Base-by-base conservation (phyloP, 78 protist genomes). In the Protostelium mycophagum region DNA sequence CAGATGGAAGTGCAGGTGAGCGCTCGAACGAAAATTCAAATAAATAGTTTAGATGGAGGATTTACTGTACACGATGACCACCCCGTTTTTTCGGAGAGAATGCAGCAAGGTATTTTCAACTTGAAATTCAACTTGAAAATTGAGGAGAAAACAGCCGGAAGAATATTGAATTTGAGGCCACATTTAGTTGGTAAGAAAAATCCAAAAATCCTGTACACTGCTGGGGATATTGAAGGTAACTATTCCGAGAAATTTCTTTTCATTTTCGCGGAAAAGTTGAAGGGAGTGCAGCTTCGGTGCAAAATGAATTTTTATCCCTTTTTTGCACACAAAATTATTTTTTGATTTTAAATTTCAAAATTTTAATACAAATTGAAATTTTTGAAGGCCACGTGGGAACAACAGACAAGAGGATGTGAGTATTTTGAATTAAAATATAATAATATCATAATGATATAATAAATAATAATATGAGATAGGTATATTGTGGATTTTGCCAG, bases 141-240 rank as follows among this genome's bases (percentile, higher is more conserved):
- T 51, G 73, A 51, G 31, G 73, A 25, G 16, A 87, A 90, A 34
- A 38, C 83, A 38, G 88, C 92, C 0, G 95, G 93, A 0, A 38
- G 37, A 28, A 84, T 83, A n/a, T 36, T 93, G 5, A 90, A 90
- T 63, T 29, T 93, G 10, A 90, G 87, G 51, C 93, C 91, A 34
- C 95, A 93, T 85, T 23, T 90, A 34, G 94, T 93, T n/a, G 92
- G 95, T 29, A 51, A 90, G 35, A 90, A 89, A 36, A 63, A 38
- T 0, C 93, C 83, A 31, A 90, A 90, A 35, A 38, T 83, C 31
- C 37, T 90, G 29, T 85, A 87, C 85, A 85, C 87, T 0, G 85
- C 91, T 83, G 96, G 93, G 38, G 96, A 93, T 83, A 93, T 93
- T 1, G 96, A 93, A 63, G 96, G 93, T 36, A 92, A 93, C 37